Conservation (phyloP, 148 eudicot species). For the Chenopodium formosanum region DNA sequence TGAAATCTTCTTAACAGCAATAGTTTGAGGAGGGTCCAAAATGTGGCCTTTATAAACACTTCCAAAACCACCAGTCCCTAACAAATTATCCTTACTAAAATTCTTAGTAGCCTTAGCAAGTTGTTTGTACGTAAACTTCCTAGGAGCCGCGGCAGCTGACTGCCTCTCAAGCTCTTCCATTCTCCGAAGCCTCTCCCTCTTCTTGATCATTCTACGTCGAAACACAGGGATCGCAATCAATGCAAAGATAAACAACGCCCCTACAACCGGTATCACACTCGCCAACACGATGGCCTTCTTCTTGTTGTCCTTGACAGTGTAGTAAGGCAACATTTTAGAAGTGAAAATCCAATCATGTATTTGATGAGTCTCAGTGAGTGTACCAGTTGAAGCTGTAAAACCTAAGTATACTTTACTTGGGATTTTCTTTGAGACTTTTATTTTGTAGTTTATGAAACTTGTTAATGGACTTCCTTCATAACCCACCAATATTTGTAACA, state of each 20-base stretch:
- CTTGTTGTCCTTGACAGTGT: constrained; percentile 33
- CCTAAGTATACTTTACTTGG: constrained; percentile 49
- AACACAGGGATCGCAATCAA: constrained; percentile 28
- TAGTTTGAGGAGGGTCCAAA: constrained; percentile 29
- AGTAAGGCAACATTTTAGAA: constrained; percentile 36
- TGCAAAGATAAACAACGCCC: constrained; percentile 16
- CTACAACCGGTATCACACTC: constrained; percentile 35
- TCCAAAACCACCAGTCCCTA: constrained; percentile 75
- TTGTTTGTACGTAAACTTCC: constrained; percentile 46
- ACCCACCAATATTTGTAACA: constrained; percentile 39
- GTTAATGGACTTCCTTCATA: constrained; percentile 41
- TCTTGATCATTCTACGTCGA: constrained; percentile 14
- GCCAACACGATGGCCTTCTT: constrained; percentile 22
- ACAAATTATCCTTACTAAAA: constrained; percentile 55
- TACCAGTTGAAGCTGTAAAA: constrained; percentile 67
- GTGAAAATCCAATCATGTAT: constrained; percentile 63
- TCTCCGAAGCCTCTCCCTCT: constrained; percentile 28
- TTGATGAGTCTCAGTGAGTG: constrained; percentile 48
- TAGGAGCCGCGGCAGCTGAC: constrained; percentile 52
- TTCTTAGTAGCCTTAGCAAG: constrained; percentile 60
- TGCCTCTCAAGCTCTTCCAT: constrained; percentile 47
- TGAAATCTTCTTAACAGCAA: constrained; percentile 72
- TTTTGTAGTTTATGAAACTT: constrained; percentile 38
- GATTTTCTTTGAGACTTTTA: constrained; percentile 41
- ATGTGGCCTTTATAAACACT: constrained; percentile 65